Conservation (phyloP, 1,284 basidiomycete species). For the Mycosarcoma maydis region DNA sequence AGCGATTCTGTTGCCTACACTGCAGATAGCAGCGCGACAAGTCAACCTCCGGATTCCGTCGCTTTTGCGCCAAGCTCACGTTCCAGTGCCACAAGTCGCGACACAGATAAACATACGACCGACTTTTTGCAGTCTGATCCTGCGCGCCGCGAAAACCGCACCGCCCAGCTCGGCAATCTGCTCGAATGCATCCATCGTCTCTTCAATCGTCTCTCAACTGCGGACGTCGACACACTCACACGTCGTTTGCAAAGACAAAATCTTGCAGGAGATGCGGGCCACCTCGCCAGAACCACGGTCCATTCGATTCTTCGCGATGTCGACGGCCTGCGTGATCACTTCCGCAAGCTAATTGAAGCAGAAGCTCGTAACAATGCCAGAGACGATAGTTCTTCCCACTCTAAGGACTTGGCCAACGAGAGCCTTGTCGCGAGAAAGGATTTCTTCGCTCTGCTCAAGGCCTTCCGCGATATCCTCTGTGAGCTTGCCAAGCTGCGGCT, state of each 20-base stretch:
- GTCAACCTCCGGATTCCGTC: slow-evolving; percentile 32
- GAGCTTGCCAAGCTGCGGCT: slow-evolving; percentile 85
- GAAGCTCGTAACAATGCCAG: slow-evolving; percentile 66
- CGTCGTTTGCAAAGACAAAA: slow-evolving; percentile 90
- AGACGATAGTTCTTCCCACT: slow-evolving; percentile 68
- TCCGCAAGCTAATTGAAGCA: slow-evolving; percentile 73
- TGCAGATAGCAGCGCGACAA: slow-evolving; percentile 35
- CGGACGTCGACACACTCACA: slow-evolving; percentile 87
- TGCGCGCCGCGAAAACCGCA: slow-evolving; percentile 52
- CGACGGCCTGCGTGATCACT: slow-evolving; percentile 77
- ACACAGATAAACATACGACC: slow-evolving; percentile 25
- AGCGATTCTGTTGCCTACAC: slow-evolving; percentile 33
- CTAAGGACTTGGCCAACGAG: slow-evolving; percentile 32
- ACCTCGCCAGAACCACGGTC: slow-evolving; percentile 86
- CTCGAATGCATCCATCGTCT: slow-evolving; percentile 78
- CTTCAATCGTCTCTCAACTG: slow-evolving; percentile 77
- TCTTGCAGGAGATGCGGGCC: slow-evolving; percentile 83
- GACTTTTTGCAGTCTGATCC: slow-evolving; percentile 35
- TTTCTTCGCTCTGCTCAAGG: slow-evolving; percentile 81
- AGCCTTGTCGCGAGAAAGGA: slow-evolving; percentile 79
- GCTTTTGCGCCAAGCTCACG: slow-evolving; percentile 37
- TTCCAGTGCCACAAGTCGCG: slow-evolving; percentile 45
- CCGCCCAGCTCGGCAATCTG: slow-evolving; percentile 71
- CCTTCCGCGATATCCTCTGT: slow-evolving; percentile 83
- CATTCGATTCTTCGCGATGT: slow-evolving; percentile 79